Percentiles rank a stretch among this genome's conserved stretches.
These are phyloP conservation scores for Salvia splendens DNA, from an alignment of 257 asterid genomes.

Conservation along the genomic window DNA sequence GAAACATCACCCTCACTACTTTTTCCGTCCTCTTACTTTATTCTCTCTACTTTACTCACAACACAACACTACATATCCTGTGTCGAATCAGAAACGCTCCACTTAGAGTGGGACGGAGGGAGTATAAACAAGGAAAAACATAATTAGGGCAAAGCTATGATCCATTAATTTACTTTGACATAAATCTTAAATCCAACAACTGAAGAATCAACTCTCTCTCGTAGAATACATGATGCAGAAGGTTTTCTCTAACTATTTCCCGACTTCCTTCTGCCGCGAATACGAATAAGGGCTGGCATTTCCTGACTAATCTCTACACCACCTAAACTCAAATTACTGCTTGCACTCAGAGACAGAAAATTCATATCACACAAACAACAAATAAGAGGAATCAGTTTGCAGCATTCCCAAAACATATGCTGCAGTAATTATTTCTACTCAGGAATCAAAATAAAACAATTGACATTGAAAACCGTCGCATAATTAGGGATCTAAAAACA, in stretches of 20 bases:
- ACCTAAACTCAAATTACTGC: neutral
- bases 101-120: too few species aligned
- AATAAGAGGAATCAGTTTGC: neutral
- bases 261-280: neutral
- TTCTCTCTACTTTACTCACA: too few species aligned
- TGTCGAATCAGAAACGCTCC: too few species aligned
- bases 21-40: too few species aligned
- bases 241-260: neutral
- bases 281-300: neutral
- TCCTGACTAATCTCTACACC: neutral
- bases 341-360: neutral
- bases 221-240: neutral
- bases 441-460: constrained; percentile 10
- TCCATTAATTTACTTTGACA: neutral
- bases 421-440: too few species aligned
- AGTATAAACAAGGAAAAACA: neutral
- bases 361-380: neutral
- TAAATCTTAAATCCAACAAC: neutral
- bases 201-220: neutral
- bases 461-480: neutral
- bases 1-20: too few species aligned
- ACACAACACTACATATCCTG: too few species aligned
- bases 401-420: neutral
- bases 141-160: neutral
- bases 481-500: neutral